Percentiles rank a stretch among this genome's conserved stretches.
Conservation (phyloP, 176 grass and related monocot genomes). For the Metroxylon sagu region DNA sequence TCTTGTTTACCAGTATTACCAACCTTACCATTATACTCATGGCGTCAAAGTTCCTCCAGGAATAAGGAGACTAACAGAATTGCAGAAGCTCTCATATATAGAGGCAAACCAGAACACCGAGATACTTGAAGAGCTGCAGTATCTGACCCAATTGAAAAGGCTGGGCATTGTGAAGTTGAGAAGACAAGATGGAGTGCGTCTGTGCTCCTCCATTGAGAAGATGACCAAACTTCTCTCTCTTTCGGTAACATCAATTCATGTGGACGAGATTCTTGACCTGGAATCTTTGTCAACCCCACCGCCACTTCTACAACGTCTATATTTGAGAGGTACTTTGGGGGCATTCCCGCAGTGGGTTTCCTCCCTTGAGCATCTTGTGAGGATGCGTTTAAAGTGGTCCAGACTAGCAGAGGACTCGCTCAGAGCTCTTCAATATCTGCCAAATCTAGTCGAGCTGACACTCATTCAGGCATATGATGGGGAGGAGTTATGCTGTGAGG, state of each 20-base stretch:
- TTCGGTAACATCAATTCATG: conserved; percentile 8
- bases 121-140: conserved; percentile 11
- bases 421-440: conserved; percentile 18
- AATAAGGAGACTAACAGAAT: conserved; percentile 15
- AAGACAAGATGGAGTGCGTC: not conserved
- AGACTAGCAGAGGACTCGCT: conserved; percentile 9
- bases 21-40: conserved; percentile 5
- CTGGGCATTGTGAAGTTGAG: conserved; percentile 30
- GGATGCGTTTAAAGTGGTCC: conserved; percentile 16
- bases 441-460: conserved; percentile 15
- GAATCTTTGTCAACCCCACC: conserved; percentile 4
- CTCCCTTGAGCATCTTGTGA: conserved; percentile 2
- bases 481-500: not conserved
- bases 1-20: conserved; percentile 26
- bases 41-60: conserved; percentile 24
- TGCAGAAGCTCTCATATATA: conserved; percentile 27
- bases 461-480: conserved; percentile 26
- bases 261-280: conserved; percentile 16
- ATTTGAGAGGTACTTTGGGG: conserved; percentile 12
- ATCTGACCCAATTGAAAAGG: conserved; percentile 25
- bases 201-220: conserved; percentile 13
- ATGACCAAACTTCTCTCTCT: conserved; percentile 21
- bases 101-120: conserved; percentile 5
- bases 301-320: conserved; percentile 14
- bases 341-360: conserved; percentile 15